Conservation (phyloP, 352 stramenopile species). For the Sclerospora graminicola region DNA sequence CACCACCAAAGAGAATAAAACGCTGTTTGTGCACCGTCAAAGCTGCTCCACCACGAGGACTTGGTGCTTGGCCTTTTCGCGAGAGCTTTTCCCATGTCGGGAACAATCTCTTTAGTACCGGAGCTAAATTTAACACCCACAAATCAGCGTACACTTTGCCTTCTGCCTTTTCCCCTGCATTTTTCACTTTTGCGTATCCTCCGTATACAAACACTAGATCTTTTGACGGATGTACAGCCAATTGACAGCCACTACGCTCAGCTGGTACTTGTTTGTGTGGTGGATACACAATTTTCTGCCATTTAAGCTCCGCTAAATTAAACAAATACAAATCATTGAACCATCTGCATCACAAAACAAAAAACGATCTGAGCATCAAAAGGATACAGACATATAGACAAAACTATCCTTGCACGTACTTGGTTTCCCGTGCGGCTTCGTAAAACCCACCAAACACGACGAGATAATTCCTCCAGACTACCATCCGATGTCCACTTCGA, state of each 20-base stretch:
- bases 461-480: slow-evolving; percentile 92
- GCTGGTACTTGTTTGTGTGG: slow-evolving; percentile 49
- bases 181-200: slow-evolving; percentile 93
- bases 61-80: slow-evolving; percentile 80
- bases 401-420: slow-evolving; percentile 18
- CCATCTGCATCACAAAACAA: slow-evolving; percentile 34
- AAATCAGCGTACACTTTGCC: slow-evolving; percentile 93
- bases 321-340: slow-evolving; percentile 94
- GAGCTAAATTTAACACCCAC: slow-evolving; percentile 90
- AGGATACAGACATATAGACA: neutral
- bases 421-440: slow-evolving; percentile 85
- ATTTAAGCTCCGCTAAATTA: slow-evolving; percentile 85
- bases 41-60: slow-evolving; percentile 61
- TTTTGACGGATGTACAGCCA: slow-evolving; percentile 75
- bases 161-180: slow-evolving; percentile 85
- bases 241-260: slow-evolving; percentile 73
- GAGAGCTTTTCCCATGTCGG: slow-evolving; percentile 92
- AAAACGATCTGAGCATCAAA: neutral
- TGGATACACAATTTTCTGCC: slow-evolving; percentile 71
- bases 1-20: slow-evolving; percentile 94
- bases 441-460: slow-evolving; percentile 98
- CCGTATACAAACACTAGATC: slow-evolving; percentile 91
- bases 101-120: slow-evolving; percentile 79
- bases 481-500: slow-evolving; percentile 88
- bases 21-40: slow-evolving; percentile 91